Evolutionary conservation across 345 rosid species (phyloP).

Genomic region (Gossypium raimondii): DNA sequence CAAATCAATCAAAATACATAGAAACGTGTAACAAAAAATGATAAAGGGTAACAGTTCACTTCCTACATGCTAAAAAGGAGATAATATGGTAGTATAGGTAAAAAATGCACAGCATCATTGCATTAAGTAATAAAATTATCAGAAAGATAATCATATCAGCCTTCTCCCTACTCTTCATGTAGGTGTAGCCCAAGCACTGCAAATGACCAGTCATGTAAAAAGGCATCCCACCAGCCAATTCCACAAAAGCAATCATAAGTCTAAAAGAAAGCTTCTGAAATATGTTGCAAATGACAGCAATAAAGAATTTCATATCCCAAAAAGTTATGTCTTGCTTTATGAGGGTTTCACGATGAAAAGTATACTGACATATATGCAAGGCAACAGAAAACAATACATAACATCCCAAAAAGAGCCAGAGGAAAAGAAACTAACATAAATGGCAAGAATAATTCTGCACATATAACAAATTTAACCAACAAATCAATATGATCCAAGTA

Average conservation of each 20-base stretch:
- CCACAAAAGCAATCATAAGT: background rate
- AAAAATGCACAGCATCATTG: background rate
- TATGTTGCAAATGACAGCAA: background rate
- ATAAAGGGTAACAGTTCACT: background rate
- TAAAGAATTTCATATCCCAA: background rate
- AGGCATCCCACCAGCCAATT: background rate
- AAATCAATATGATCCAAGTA: background rate
- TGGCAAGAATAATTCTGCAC: background rate
- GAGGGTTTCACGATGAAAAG: background rate
- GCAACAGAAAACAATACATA: background rate
- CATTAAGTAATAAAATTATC: constrained; percentile 4
- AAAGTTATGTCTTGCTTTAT: background rate
- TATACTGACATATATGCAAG: background rate
- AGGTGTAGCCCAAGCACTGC: background rate
- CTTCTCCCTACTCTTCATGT: background rate
- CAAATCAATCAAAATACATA: background rate
- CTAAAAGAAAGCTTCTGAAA: background rate
- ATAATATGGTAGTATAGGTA: background rate
- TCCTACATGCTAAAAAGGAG: background rate
- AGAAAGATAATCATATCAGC: background rate
- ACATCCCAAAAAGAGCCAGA: background rate
- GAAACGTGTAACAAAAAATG: background rate
- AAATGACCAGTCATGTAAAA: background rate
- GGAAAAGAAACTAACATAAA: background rate
- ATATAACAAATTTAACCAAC: background rate